Evolutionary conservation across 805 yeast genomes (phyloP), one percentile per base, ranked within the genome.

Genomic region (Kluyveromyces dobzhanskii): DNA sequence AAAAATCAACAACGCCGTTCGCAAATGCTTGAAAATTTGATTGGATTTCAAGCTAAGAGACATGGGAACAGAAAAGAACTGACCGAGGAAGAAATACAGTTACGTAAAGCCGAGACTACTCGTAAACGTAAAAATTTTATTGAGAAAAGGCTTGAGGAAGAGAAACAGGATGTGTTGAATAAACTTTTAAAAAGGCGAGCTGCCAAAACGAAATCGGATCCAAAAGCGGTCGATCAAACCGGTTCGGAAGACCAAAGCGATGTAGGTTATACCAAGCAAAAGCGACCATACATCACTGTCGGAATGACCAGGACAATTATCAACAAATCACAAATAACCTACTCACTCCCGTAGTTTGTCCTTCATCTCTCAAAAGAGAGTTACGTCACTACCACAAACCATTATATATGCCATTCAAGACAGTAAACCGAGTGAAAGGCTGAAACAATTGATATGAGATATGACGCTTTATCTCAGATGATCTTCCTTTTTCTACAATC

Each of bases 81-180:
- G 39, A 79, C 94, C 0, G 95, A 80, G 42, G 96, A 90, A 57
- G 94, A 88, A 61, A 71, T 78, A 29, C 85, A 83, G 34, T 60
- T 85, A 42, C 73, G 87, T 32, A 78, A 87, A 45, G 85, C 94
- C 1, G 98, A 90, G 57, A 79, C 76, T 51, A 90, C 96, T 0
- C 73, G 97, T 51, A 77, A 87, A 59, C 71, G 98, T 47, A 84
- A 83, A 58, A 88, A 90, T 55, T 72, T 86, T 51, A 78, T 80
- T 48, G 87, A 80, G 51, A 80, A 81, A 62, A 77, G 81, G 46
- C 64, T 85, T 30, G 97, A 88, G 54, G 96, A 85, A 58, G 97
- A 92, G 60, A 92, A 92, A 57, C 75, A 80, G 54, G 97, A 90
- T 47, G 88, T 97, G 0, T 70, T 90, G 47, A 90, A 90, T 58